phyloP scores from a whole-genome alignment of 345 rosid genomes.

The Melastoma malabathricum region DNA sequence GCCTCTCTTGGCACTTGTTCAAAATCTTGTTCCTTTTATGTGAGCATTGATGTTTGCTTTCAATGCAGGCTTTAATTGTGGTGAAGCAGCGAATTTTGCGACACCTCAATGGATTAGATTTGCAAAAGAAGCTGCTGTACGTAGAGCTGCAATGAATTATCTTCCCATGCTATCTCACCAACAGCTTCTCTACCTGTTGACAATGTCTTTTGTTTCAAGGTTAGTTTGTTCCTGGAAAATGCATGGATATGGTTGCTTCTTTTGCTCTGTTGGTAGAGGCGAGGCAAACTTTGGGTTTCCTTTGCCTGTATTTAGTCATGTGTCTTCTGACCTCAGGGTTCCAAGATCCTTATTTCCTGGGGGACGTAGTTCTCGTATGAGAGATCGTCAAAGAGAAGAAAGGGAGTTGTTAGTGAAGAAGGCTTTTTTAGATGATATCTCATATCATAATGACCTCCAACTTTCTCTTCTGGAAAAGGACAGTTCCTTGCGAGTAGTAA shows the following conservation, averaged over 20 bases:
- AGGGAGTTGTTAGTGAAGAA: constrained; percentile 80
- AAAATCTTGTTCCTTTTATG: constrained; percentile 2
- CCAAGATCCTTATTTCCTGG: constrained; percentile 93
- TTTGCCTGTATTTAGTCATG: too few relatives aligned
- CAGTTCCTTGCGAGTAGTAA: constrained; percentile 31
- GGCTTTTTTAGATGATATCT: constrained; percentile 81
- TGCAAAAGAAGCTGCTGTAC: constrained; percentile 98
- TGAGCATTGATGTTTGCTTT: constrained; percentile 7
- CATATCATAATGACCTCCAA: constrained; percentile 49
- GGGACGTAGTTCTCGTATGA: constrained; percentile 86
- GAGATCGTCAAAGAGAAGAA: constrained; percentile 87
- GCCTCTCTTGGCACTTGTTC: background rate
- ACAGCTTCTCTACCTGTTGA: constrained; percentile 87
- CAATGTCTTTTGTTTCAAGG: constrained; percentile 97
- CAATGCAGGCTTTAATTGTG: constrained; percentile 83
- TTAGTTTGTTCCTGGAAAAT: constrained; percentile 14
- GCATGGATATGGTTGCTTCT: background rate
- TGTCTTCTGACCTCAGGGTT: constrained; percentile 34
- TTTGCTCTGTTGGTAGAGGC: background rate
- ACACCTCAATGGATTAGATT: constrained; percentile 94
- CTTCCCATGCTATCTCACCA: constrained; percentile 99
- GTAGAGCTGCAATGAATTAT: constrained; percentile 99
- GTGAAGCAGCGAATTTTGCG: constrained; percentile 98
- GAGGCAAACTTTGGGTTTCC: too few relatives aligned
- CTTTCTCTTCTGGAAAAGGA: constrained; percentile 44